Percentiles rank a stretch among this genome's conserved stretches.
phyloP scores from a whole-genome alignment of 2,329 filamentous ascomycete genomes.

The Phyllosticta citriasiana region DNA sequence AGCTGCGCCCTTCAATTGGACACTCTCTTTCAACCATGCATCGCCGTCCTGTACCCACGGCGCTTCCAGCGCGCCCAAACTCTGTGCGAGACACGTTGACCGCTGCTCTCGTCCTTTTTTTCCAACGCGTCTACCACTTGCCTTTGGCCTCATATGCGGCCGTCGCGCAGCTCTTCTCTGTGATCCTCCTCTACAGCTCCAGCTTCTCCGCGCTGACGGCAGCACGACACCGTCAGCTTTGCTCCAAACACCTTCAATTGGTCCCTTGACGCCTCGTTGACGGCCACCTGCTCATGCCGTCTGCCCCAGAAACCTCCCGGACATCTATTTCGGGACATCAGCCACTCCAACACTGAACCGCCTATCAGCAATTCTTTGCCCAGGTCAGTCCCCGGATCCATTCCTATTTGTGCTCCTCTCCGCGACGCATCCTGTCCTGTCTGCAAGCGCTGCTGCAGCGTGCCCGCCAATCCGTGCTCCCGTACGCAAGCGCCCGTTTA shows the following conservation, averaged over 20 bases:
- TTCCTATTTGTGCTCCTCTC: slow-evolving; percentile 2
- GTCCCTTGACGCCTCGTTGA: not conserved
- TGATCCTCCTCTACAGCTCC: not conserved
- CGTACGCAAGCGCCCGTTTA: slow-evolving; percentile 23
- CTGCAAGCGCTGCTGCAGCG: not conserved
- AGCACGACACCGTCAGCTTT: not conserved
- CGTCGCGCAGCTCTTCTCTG: not conserved
- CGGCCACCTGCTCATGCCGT: not conserved
- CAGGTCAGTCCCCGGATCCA: slow-evolving; percentile 7
- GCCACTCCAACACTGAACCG: not conserved
- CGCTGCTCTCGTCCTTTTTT: not conserved
- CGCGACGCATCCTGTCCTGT: not conserved
- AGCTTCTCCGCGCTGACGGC: not conserved
- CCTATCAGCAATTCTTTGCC: slow-evolving; percentile 10
- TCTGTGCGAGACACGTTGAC: not conserved
- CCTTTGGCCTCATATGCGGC: not conserved
- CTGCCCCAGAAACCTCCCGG: not conserved
- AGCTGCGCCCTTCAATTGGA: not conserved
- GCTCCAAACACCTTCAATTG: not conserved
- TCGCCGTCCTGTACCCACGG: not conserved
- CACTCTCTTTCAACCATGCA: not conserved
- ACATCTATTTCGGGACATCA: slow-evolving; percentile 10
- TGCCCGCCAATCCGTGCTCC: slow-evolving; percentile 7
- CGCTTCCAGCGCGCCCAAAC: not conserved
- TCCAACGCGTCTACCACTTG: not conserved